phyloP scores from a whole-genome alignment of 2,329 filamentous ascomycete genomes.

The Xylariales sp. region DNA sequence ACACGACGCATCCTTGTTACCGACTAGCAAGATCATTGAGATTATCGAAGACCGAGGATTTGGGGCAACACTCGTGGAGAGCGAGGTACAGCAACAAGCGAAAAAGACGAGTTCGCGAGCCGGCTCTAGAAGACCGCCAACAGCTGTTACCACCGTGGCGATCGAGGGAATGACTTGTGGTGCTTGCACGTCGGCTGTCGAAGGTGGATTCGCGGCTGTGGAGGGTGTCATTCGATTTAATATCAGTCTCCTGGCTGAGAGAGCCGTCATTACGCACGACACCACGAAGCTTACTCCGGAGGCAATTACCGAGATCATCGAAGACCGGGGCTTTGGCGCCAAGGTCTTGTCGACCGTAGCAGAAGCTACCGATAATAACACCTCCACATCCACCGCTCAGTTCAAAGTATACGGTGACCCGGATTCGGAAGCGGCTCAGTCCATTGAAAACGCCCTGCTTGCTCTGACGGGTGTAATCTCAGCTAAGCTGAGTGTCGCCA shows the following conservation, averaged over 20 bases:
- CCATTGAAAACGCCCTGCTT: conserved; percentile 64
- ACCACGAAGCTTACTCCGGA: conserved; percentile 64
- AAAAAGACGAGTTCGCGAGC: conserved; percentile 23
- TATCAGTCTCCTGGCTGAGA: conserved; percentile 88
- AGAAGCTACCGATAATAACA: conserved; percentile 49
- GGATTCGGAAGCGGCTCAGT: conserved; percentile 66
- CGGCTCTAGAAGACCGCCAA: conserved; percentile 30
- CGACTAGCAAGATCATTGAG: conserved; percentile 49
- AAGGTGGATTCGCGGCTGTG: conserved; percentile 72
- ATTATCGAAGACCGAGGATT: conserved; percentile 73
- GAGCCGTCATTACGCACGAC: conserved; percentile 84
- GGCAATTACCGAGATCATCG: conserved; percentile 76
- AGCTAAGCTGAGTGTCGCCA: conserved; percentile 70
- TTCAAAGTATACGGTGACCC: conserved; percentile 81
- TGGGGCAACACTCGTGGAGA: conserved; percentile 73
- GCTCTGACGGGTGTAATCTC: conserved; percentile 67
- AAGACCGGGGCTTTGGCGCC: conserved; percentile 86
- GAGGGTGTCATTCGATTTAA: conserved; percentile 85
- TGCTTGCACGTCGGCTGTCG: conserved; percentile 88
- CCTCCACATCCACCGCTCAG: conserved; percentile 59
- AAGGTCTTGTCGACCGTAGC: conserved; percentile 72
- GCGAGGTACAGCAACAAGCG: conserved; percentile 43
- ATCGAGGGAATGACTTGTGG: conserved; percentile 98
- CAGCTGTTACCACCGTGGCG: conserved; percentile 75
- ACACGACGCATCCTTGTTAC: conserved; percentile 60